phyloP scores from a whole-genome alignment of 2,329 filamentous ascomycete species.

The Cladosporium cucumerinum region DNA sequence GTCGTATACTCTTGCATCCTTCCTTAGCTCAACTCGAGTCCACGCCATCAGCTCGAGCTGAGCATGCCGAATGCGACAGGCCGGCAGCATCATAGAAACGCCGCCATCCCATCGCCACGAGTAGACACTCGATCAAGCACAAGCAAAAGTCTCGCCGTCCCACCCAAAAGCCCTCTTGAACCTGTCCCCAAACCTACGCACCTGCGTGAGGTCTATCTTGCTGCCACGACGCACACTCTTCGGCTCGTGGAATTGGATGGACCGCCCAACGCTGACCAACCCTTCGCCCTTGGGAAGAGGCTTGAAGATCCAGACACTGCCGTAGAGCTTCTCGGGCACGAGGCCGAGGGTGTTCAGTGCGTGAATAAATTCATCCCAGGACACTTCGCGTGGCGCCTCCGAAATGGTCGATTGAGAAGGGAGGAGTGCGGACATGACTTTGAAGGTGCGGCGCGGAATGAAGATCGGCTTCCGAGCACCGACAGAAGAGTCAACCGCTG shows the following conservation, averaged over 20 bases:
- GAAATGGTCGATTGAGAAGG: slow-evolving; percentile 31
- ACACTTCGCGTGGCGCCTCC: slow-evolving; percentile 47
- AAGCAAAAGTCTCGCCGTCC: slow-evolving; percentile 26
- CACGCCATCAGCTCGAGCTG: neutral
- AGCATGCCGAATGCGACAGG: neutral
- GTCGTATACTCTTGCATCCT: neutral
- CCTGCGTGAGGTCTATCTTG: slow-evolving; percentile 50
- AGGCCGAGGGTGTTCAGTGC: slow-evolving; percentile 53
- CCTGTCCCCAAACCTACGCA: slow-evolving; percentile 49
- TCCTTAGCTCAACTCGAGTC: neutral
- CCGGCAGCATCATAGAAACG: neutral
- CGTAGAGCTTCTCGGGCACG: slow-evolving; percentile 54
- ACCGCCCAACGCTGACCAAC: slow-evolving; percentile 41
- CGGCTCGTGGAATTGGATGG: slow-evolving; percentile 61
- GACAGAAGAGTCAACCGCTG: too few species aligned
- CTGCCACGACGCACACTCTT: slow-evolving; percentile 44
- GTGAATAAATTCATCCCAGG: slow-evolving; percentile 54
- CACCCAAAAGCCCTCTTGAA: slow-evolving; percentile 40
- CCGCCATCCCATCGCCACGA: neutral
- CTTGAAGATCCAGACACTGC: slow-evolving; percentile 60
- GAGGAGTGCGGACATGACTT: slow-evolving; percentile 46
- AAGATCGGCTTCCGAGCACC: too few species aligned
- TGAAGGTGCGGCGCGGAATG: slow-evolving; percentile 29
- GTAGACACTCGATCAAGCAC: slow-evolving; percentile 16
- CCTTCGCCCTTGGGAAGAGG: slow-evolving; percentile 29